Evolutionary conservation across 495 filamentous ascomycete genomes (phyloP).

Genomic region (Neohortaea acidophila): DNA sequence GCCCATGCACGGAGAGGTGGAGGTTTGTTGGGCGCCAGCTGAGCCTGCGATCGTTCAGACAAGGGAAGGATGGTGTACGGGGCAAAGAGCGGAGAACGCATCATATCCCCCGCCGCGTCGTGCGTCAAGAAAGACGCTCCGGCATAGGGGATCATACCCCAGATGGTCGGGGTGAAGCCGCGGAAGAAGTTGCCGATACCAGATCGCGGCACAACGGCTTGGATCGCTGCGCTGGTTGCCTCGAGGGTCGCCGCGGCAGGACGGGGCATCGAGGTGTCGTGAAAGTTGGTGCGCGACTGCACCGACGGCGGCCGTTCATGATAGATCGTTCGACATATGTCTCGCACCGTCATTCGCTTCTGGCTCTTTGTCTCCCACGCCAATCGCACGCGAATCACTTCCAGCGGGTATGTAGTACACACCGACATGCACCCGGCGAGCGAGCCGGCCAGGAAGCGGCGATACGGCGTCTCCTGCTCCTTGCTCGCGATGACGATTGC

Average conservation of each 20-base stretch:
- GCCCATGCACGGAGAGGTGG: constrained; percentile 61
- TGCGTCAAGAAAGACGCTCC: constrained; percentile 96
- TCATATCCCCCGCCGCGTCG: constrained; percentile 66
- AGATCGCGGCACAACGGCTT: constrained; percentile 37
- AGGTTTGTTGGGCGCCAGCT: constrained; percentile 38
- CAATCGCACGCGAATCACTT: constrained; percentile 79
- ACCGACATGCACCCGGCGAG: constrained; percentile 79
- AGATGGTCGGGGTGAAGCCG: constrained; percentile 74
- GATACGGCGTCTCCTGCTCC: constrained; percentile 62
- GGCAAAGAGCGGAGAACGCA: constrained; percentile 50
- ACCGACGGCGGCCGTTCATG: constrained; percentile 40
- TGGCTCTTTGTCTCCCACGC: constrained; percentile 78
- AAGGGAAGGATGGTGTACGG: constrained; percentile 48
- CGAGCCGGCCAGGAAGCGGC: constrained; percentile 63
- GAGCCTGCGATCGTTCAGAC: constrained; percentile 27
- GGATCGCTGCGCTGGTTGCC: constrained; percentile 28
- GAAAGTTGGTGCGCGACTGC: constrained; percentile 6
- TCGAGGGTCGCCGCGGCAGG: constrained; percentile 27
- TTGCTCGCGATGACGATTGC: constrained; percentile 50
- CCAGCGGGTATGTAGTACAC: constrained; percentile 88
- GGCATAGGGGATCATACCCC: constrained; percentile 93
- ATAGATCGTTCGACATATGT: constrained; percentile 74
- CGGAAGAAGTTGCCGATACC: constrained; percentile 87
- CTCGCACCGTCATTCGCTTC: constrained; percentile 45
- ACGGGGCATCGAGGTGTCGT: constrained; percentile 12